Evolutionary conservation across 345 rosid species (phyloP).

Genomic region (Brassica carinata): DNA sequence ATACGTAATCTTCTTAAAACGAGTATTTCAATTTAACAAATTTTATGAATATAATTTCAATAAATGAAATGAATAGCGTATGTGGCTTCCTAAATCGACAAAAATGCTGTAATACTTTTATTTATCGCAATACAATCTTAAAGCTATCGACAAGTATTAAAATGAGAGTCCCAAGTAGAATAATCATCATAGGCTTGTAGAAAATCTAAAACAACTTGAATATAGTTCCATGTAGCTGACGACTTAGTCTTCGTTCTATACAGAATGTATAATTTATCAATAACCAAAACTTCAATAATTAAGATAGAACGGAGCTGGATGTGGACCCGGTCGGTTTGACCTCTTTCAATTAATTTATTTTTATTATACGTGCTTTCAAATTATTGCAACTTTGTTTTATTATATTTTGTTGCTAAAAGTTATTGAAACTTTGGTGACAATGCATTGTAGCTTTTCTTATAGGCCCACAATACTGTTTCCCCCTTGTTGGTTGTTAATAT

Average conservation of each 20-base stretch:
- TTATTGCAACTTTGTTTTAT: conserved; percentile 4
- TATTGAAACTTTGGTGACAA: conserved; percentile 14
- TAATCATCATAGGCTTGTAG: background rate
- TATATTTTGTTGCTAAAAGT: background rate
- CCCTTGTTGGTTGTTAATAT: conserved; percentile 12
- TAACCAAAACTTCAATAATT: conserved; percentile 35
- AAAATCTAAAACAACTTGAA: conserved; percentile 4
- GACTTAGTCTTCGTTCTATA: conserved; percentile 35
- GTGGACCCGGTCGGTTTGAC: conserved; percentile 61
- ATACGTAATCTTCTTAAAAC: background rate
- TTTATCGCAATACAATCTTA: background rate
- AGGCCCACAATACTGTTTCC: conserved; percentile 11
- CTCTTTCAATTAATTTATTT: conserved; percentile 8
- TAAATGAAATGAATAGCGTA: background rate
- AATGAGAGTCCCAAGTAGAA: background rate
- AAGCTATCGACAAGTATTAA: background rate
- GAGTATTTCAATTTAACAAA: background rate
- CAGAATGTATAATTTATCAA: background rate
- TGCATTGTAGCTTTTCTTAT: background rate
- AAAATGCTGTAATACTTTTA: background rate
- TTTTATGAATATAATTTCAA: background rate
- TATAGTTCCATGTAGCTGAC: conserved; percentile 22
- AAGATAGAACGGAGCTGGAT: conserved; percentile 40
- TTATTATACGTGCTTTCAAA: conserved; percentile 9
- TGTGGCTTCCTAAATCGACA: background rate